Base-by-base conservation (phyloP, 2,329 filamentous ascomycete species). In the Diaporthe helianthi region DNA sequence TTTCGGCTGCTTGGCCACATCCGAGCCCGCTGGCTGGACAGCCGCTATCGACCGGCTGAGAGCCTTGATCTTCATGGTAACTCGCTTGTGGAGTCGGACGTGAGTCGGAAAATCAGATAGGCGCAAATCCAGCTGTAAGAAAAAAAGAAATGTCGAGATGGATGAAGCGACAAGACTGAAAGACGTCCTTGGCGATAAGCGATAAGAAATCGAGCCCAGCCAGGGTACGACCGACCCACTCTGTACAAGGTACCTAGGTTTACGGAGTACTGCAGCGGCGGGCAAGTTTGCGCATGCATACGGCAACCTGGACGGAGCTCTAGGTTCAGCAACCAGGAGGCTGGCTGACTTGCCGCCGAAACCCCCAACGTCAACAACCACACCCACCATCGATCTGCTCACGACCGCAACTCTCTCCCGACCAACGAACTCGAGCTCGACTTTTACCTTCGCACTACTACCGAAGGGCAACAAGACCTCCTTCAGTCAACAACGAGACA, bases 11-110 rank as follows among this genome's bases (percentile, higher is more conserved):
- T 76, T 76, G 51, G 76, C 74, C 44, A 74, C 75, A 70, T 77
- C 75, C 22, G 76, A 74, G 66, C 76, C 76, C 12, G 75, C 75
- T 38, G 76, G 74, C 64, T 77, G 76, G 41, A 77, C 73, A 46
- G 76, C 73, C 71, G 75, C 70, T 44, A 73, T 75, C 61, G 73
- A 74, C 64, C 76, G 76, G 60, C 71, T 77, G 53, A 78, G 76
- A 5, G 76, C 75, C 72, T 78, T 78, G 73, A 78, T 76, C 74
- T 78, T 71, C 68, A 61, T 58, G 33, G 8, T 64, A 36, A 49
- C 33, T 51, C 5, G 22, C 24, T 41, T 6, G 13, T 61, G 19
- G 17, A 15, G 22, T 31, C 49, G 36, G 2, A 19, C n/a, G 22
- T n/a, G 60, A 47, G 10, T 15, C 44, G 47, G 26, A 58, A 51